Base-by-base conservation (phyloP, 2,329 filamentous ascomycete species). In the Fusarium chlamydosporum region DNA sequence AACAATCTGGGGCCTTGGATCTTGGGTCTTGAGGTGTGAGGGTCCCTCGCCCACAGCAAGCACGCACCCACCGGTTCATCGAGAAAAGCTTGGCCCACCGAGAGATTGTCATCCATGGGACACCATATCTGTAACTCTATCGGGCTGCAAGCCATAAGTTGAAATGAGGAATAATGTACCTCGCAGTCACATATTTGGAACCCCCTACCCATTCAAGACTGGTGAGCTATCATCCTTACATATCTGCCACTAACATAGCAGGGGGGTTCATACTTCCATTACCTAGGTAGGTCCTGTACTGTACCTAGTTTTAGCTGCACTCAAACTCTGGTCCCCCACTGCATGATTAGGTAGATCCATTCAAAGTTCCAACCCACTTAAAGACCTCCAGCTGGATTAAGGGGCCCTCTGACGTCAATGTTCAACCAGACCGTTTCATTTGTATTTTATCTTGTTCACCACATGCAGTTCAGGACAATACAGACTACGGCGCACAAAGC, bases 341-440 rank as follows among this genome's bases (percentile, higher is more conserved):
- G 45, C 53, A 65, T 65, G 40, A 27, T 35, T 27, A 64, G 37
- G 51, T 27, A 64, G 37, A 58, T 51, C 33, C 33, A 50, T 50
- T 34, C 34, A 54, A 51, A 37, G 23, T 50, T 34, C 40, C 45
- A 51, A 46, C 34, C 59, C 51, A 58, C 61, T 27, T 23, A 34
- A n/a, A 5, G 20, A 47, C 33, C 34, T 46, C 45, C 61, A 51
- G 54, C 53, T 43, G 55, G 27, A 47, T 35, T 41, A 40, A 62
- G 31, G 42, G 41, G 40, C 56, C 57, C 51, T 61, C 59, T 74
- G 71, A 73, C 71, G 71, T 73, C 71, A 74, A 54, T 45, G 31
- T 33, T 12, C 29, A 40, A 26, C 43, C 37, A 34, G 33, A 29
- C 23, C 27, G 33, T 67, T 54, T 48, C 45, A 46, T 35, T 38